Evolutionary conservation across 306 rosid genomes (phyloP), one percentile per base, ranked within the genome.

Genomic region (Vigna unguiculata): DNA sequence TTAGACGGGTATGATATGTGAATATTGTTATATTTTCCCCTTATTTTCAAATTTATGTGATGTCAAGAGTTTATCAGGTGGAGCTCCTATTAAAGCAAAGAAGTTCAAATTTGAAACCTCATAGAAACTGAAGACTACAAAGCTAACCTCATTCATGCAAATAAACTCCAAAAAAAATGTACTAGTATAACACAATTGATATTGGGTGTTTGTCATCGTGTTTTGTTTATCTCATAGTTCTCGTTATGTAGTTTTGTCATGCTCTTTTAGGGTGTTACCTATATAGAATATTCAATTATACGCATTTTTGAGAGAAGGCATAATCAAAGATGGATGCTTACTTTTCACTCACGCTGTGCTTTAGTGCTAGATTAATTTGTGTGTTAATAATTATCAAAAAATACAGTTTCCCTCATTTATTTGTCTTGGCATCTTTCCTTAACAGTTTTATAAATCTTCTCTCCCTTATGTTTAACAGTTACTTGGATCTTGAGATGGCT

Each of bases 401-500:
- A 5, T 38, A 74, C 3, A 51, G 10, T 61, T 28, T 60, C 32
- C 20, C 30, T 46, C 45, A 74, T 85, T 40, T 22, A 21, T 78
- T 86, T 74, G n/a, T n/a, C 45, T 72, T 41, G 22, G 20, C 14
- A 30, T 59, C 36, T 59, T 47, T 51, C 40, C 11, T 76, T 1
- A 67, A 85, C 76, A 60, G 45, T 60, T 32, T 13, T 22, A 40
- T 61, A 10, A 48, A 45, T 63, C 20, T 48, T 67, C 74, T 41
- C 82, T 62, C 13, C 38, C 45, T 75, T 28, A 55, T 78, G 66
- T 65, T 71, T 17, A 32, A 76, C 89, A 95, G 97, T 62, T 92
- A 89, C 80, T 70, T 87, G 76, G 92, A 95, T 80, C 83, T 95
- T 43, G 99, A 95, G 87, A 95, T 90, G 97, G 96, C 84, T 14